Evolutionary conservation across 2,329 filamentous ascomycete species (phyloP), one percentile per base, ranked within the genome.

Genomic region (Cladosporium halotolerans): DNA sequence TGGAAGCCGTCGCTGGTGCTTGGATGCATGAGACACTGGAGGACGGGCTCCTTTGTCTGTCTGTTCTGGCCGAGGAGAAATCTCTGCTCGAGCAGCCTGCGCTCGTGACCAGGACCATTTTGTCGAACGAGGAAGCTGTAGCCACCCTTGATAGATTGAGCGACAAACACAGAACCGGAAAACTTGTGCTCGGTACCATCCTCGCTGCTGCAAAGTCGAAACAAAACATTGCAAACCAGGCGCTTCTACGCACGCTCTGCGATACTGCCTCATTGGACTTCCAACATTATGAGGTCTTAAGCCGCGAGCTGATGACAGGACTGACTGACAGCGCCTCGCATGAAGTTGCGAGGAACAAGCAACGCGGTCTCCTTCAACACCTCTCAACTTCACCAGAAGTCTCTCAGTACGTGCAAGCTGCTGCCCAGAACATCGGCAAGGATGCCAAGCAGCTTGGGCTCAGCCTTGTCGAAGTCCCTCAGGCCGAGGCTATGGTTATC

Each of bases 1-100:
- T 97, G 89, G 88, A 95, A 63, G 89, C 91, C 58, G 81, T 96
- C 33, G 85, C 87, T 8, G 73, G 79, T 28, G 88, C 87, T 8
- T 95, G 89, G 84, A 86, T 83, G 2, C 72, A 76, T 41, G 85
- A 90, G 56, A 95, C 88, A 0, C 70, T 85, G 2, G 78, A 82
- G 14, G 82, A 88, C 13, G 90, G 85, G 9, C 76, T 96, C 1
- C 83, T 89, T 10, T 95, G 88, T 64, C 72, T 97, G 50, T 84
- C 88, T 3, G 83, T 95, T 16, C 75, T 97, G 40, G 86, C 89
- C 1, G 88, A 95, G 66, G 85, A 90, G 68, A 84, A 88, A 65
- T 83, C 32, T 10, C 31, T 51, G 11, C 11, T 51, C 11, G 48
- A 51, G 32, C 48, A 51, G 48, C 48, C 48, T 19, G 11, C 31